Percentiles rank a stretch among this genome's conserved stretches.
phyloP scores from a whole-genome alignment of 371 early-diverging fungal species.

The Mucor velutinosus region DNA sequence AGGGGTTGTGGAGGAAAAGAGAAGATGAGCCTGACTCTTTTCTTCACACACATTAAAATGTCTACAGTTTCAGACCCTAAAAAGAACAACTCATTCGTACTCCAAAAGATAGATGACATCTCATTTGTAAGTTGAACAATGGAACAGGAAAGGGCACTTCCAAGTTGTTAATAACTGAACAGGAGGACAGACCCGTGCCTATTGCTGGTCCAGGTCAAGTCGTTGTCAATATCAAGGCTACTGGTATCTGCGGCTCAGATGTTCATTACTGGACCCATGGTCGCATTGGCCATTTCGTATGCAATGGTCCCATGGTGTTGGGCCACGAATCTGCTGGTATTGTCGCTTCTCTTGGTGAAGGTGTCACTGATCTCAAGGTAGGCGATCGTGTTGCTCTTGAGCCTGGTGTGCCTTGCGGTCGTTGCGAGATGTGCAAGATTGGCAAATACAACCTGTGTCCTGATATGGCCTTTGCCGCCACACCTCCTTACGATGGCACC shows the following conservation, averaged over 20 bases:
- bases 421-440: conserved; percentile 53
- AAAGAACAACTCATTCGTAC: conserved; percentile 23
- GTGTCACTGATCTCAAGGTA: conserved; percentile 57
- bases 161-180: neutral
- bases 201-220: conserved; percentile 36
- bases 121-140: conserved; percentile 16
- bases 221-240: conserved; percentile 50
- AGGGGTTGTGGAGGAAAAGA: neutral
- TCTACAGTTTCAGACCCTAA: neutral
- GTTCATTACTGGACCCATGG: conserved; percentile 57
- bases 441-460: conserved; percentile 56
- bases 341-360: conserved; percentile 58
- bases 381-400: conserved; percentile 72
- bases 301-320: conserved; percentile 64
- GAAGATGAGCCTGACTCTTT: neutral
- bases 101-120: conserved; percentile 21
- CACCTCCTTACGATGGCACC: conserved; percentile 57
- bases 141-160: neutral
- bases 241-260: conserved; percentile 57
- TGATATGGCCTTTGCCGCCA: conserved; percentile 55
- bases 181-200: conserved; percentile 27
- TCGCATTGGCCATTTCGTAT: conserved; percentile 46
- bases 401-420: conserved; percentile 71
- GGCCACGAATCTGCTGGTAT: conserved; percentile 82
- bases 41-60: neutral